Evolutionary conservation across 2,329 filamentous ascomycete species (phyloP), one percentile per base, ranked within the genome.

Genomic region (Cyphellophora attinorum): DNA sequence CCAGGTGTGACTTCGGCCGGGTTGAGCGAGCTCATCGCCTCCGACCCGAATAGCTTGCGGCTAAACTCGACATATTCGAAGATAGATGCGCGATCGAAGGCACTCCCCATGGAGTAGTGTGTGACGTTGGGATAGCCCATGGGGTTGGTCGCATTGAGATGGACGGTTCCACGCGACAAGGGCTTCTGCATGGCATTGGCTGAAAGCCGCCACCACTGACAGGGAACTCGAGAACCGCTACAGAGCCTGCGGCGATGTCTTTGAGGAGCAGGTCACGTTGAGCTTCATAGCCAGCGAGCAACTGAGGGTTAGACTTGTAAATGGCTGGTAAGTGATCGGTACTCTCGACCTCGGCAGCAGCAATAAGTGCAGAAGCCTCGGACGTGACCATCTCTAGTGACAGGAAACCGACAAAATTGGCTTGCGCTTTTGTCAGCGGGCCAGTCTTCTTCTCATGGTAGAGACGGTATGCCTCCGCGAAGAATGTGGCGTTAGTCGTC

Each of bases 171-270:
- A 15, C 40, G 42, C 21, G 36, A 41, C 3, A 47, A 34, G 14
- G 44, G 44, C 27, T 47, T 45, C 27, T 45, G 17, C 10, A 45
- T 14, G n/a, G 42, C 43, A 19, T 44, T 42, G 15, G 39, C 5
- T 44, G 13, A 19, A 13, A 6, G n/a, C 39, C 38, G 13, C 8
- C 13, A 19, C 36, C 38, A 5, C 14, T 11, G 23, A 42, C 37
- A n/a, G 39, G 33, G n/a, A 42, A 14, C 32, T 46, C 37, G 19
- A 42, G 21, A 10, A 37, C 36, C 29, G 46, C 45, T 35, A 48
- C 42, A 34, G 44, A 41, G 27, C 43, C 42, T 27, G 35, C 36
- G 30, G 31, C 31, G 35, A 39, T 21, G 17, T 40, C 36, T 19
- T 34, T 38, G 28, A 36, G 33, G 28, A 45, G 34, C 39, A 46